A percentile compares a stretch with the other conserved stretches of the same genome.
Conservation (phyloP, 192 early-diverging fungal species). For the Dimargaris verticillata region DNA sequence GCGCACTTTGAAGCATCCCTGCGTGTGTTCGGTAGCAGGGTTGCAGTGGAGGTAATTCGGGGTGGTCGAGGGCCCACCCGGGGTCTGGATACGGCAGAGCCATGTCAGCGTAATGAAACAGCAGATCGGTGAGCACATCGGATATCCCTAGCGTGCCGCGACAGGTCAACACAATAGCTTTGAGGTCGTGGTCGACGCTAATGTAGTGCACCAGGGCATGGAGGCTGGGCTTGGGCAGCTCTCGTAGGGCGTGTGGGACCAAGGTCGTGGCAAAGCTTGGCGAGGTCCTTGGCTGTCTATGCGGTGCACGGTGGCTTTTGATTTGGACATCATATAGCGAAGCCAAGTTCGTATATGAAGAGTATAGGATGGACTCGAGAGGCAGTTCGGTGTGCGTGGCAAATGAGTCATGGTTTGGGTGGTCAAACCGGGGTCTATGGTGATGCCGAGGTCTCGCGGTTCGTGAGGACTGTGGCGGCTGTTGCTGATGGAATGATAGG, state of each 20-base stretch:
- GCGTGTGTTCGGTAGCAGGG: slow-evolving; percentile 48
- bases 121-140: slow-evolving; percentile 78
- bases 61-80: slow-evolving; percentile 7
- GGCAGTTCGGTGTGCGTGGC: slow-evolving; percentile 60
- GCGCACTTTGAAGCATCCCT: slow-evolving; percentile 73
- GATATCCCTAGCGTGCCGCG: slow-evolving; percentile 76
- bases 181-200: slow-evolving; percentile 60
- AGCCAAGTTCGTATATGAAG: slow-evolving; percentile 33
- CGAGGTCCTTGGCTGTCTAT: neutral
- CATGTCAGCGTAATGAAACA: slow-evolving; percentile 51
- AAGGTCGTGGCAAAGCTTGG: slow-evolving; percentile 3
- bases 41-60: slow-evolving; percentile 4
- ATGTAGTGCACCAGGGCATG: slow-evolving; percentile 66
- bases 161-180: slow-evolving; percentile 62
- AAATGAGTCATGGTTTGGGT: slow-evolving; percentile 57
- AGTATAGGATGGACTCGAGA: slow-evolving; percentile 58
- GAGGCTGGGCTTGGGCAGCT: slow-evolving; percentile 31
- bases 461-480: slow-evolving; percentile 23
- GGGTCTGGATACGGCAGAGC: slow-evolving; percentile 19
- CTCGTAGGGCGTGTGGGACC: neutral
- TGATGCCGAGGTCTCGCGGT: slow-evolving; percentile 12
- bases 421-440: slow-evolving; percentile 21
- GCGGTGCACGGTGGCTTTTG: neutral
- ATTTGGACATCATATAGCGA: slow-evolving; percentile 16
- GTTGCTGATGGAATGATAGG: neutral